Evolutionary conservation across 192 early-diverging fungal species (phyloP).

Genomic region (Pilobolus umbonatus): DNA sequence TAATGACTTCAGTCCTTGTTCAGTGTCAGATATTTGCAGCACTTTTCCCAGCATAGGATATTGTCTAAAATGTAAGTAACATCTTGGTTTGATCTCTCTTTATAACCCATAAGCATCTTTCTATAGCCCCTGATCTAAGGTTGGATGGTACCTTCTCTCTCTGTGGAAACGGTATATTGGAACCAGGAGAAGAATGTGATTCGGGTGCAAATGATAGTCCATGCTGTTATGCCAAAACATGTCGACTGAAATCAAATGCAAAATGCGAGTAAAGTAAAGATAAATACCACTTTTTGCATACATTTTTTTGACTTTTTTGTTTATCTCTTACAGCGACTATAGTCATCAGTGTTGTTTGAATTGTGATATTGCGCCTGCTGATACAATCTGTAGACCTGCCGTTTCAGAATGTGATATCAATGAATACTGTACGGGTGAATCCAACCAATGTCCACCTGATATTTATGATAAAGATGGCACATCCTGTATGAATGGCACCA

Average conservation of each 20-base stretch:
- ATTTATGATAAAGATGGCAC: slow-evolving; percentile 62
- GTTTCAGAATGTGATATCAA: slow-evolving; percentile 78
- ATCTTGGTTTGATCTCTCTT: not conserved
- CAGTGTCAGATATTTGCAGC: slow-evolving; percentile 51
- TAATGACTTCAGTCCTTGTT: slow-evolving; percentile 67
- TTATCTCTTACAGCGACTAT: slow-evolving; percentile 44
- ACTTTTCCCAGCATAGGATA: slow-evolving; percentile 32
- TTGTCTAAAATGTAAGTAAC: slow-evolving; percentile 35
- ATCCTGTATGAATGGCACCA: slow-evolving; percentile 50
- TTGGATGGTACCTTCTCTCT: slow-evolving; percentile 54
- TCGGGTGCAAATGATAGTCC: slow-evolving; percentile 67
- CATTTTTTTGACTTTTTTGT: not conserved
- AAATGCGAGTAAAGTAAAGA: slow-evolving; percentile 51
- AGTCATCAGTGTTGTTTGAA: slow-evolving; percentile 82
- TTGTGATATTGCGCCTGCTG: slow-evolving; percentile 57
- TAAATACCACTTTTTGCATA: not conserved
- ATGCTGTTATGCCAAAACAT: slow-evolving; percentile 80
- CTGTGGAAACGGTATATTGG: slow-evolving; percentile 92
- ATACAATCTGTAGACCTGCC: slow-evolving; percentile 67
- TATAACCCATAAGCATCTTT: not conserved
- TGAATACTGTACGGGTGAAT: slow-evolving; percentile 73
- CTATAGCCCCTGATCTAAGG: slow-evolving; percentile 37
- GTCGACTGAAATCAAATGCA: slow-evolving; percentile 71
- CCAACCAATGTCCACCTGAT: slow-evolving; percentile 69
- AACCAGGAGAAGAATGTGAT: slow-evolving; percentile 89